Evolutionary conservation across 73 alveolate species (phyloP).

Genomic region (Paraurostyla sp.): DNA sequence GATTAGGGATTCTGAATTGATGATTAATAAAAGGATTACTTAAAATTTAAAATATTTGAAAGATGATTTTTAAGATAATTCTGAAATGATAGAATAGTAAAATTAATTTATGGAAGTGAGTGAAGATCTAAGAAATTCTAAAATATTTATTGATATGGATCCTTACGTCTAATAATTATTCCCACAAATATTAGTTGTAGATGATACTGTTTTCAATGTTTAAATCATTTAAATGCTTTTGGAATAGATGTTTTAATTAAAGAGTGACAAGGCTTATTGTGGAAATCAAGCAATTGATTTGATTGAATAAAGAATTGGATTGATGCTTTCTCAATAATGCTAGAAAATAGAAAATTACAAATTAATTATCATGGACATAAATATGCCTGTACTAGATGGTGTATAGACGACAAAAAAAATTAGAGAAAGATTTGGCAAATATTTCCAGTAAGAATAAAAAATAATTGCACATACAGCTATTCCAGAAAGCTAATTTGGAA

Average conservation of each 20-base stretch:
- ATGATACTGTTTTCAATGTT: constrained; percentile 61
- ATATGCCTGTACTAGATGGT: constrained; percentile 30
- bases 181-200: constrained; percentile 48
- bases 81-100: no score
- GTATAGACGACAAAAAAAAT: neutral
- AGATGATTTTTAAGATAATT: no score
- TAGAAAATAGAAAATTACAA: neutral
- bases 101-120: no score
- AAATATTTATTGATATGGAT: no score
- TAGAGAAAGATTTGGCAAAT: neutral
- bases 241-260: neutral
- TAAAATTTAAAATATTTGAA: no score
- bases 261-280: constrained; percentile 44
- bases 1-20: no score
- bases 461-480: neutral
- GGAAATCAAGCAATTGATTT: constrained; percentile 29
- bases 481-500: neutral
- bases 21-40: no score
- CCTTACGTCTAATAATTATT: no score
- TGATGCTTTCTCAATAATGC: neutral
- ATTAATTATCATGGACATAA: constrained; percentile 38
- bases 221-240: constrained; percentile 17
- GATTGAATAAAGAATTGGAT: neutral
- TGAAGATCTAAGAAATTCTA: no score
- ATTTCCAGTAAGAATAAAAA: neutral